Conservation (phyloP, 495 filamentous ascomycete species). For the Tuber calosporum region DNA sequence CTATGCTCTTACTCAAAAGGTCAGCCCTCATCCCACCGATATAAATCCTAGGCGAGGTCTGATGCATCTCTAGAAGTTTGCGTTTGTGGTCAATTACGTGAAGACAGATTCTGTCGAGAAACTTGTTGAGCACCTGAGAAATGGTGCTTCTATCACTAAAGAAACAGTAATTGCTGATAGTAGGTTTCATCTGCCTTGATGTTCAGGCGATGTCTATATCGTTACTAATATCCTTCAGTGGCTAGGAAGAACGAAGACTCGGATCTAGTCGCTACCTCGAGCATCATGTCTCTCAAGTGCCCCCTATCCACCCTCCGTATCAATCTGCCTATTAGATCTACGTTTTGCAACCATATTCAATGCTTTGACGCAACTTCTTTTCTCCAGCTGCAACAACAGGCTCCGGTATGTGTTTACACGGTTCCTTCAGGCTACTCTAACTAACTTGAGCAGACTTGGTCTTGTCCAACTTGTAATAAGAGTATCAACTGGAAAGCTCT, state of each 20-base stretch:
- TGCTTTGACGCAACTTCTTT: conserved; percentile 96
- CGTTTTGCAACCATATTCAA: conserved; percentile 77
- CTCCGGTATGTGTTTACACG: conserved; percentile 47
- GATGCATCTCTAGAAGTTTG: conserved; percentile 59
- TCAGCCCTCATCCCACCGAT: conserved; percentile 40
- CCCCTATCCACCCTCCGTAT: conserved; percentile 81
- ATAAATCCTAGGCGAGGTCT: conserved; percentile 9
- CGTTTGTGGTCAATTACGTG: conserved; percentile 65
- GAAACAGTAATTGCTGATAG: conserved; percentile 75
- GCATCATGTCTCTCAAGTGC: conserved; percentile 83
- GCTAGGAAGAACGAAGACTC: conserved; percentile 71
- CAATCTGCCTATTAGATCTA: conserved; percentile 67
- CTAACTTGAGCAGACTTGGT: conserved; percentile 56
- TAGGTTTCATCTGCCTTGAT: conserved; percentile 46
- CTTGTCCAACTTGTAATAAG: conserved; percentile 87
- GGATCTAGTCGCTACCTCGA: conserved; percentile 80
- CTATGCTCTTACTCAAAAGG: conserved; percentile 86
- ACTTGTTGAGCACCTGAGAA: conserved; percentile 61
- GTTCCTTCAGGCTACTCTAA: neutral
- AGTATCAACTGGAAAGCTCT: conserved; percentile 69
- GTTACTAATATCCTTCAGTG: conserved; percentile 51
- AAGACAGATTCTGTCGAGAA: conserved; percentile 62
- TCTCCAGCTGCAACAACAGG: conserved; percentile 88
- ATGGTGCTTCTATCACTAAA: conserved; percentile 65
- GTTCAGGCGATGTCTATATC: conserved; percentile 1